Evolutionary conservation across 164 flowering plant genomes (phyloP).

Genomic region (Chimonanthus salicifolius): DNA sequence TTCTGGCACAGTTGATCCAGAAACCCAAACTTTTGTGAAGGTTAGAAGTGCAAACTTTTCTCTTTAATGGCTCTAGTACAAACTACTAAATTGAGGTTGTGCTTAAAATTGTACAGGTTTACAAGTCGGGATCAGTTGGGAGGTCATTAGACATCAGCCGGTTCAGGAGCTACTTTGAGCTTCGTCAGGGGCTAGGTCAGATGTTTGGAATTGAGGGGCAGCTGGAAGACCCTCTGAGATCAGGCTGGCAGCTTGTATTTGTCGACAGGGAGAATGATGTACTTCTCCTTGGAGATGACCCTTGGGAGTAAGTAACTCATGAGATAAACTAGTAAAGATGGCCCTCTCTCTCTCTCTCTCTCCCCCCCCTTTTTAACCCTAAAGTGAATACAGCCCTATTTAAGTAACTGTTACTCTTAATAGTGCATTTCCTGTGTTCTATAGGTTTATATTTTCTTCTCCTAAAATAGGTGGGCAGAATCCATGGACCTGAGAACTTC

Average conservation of each 20-base stretch:
- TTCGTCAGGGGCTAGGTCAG: constrained; percentile 71
- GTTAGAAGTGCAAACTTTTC: constrained; percentile 18
- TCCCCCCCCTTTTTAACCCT: no score
- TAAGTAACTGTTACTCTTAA: no score
- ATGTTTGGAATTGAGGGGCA: constrained; percentile 88
- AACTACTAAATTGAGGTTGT: neutral
- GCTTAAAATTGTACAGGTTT: constrained; percentile 46
- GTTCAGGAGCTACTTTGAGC: constrained; percentile 84
- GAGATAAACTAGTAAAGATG: neutral
- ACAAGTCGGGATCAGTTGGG: constrained; percentile 80
- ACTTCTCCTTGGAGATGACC: constrained; percentile 93
- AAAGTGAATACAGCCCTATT: no score
- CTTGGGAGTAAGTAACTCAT: constrained; percentile 69
- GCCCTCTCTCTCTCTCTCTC: neutral
- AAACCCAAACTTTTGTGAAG: constrained; percentile 59
- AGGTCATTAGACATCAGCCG: constrained; percentile 75
- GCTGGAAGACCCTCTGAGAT: constrained; percentile 79
- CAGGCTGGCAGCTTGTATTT: constrained; percentile 99
- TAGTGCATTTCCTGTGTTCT: no score
- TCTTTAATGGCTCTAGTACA: neutral
- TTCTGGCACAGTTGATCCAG: constrained; percentile 49
- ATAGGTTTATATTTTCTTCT: no score
- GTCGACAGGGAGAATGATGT: constrained; percentile 90
- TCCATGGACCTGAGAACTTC: no score
- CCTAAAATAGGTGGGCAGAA: no score